Evolutionary conservation across 2,329 filamentous ascomycete genomes (phyloP), one percentile per base, ranked within the genome.

Genomic region (Aspergillus spinulosporus): DNA sequence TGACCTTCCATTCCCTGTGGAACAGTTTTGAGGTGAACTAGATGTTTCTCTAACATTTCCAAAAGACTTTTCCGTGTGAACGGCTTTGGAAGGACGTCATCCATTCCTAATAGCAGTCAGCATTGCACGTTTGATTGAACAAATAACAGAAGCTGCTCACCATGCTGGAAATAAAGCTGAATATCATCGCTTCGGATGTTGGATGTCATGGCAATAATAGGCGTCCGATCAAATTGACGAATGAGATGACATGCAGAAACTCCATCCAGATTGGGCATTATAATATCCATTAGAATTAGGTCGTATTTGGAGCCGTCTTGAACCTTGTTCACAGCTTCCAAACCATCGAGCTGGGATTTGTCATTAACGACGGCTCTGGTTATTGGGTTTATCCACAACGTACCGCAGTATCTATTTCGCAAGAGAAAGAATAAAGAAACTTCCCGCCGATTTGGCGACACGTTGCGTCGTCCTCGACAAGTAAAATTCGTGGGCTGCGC

Each of bases 151-250:
- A 39, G n/a, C 11, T 40, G 43, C 88, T 79, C 82, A 94, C 92
- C 94, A 76, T 96, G 92, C 67, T 93, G 88, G 77, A 97, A 97
- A 72, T 99, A 99, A 77, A 95, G 92, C 52, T 93, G 90, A 59
- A 97, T 95, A 71, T 99, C 94, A 67, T 97, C 93, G 59, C 91
- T 92, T 62, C 94, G 85, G 62, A 99, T 97, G 70, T 97, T 99
- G 3, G 93, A 97, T 2, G 94, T 99, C 94, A 99, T 97, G 47
- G 94, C 94, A 57, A 99, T 90, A 66, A 99, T 95, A 0, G 94
- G 94, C 4, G 87, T 84, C 37, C 86, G 84, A 61, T 92, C 87
- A 60, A 93, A 90, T 68, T 96, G 90, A 52, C 93, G 86, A 62
- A 99, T 97, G 60, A 96, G 86, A 68, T 94, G 90, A 56, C 92